Evolutionary conservation across 129 eudicot genomes (phyloP).

Genomic region (Chrysanthemum makinoi): DNA sequence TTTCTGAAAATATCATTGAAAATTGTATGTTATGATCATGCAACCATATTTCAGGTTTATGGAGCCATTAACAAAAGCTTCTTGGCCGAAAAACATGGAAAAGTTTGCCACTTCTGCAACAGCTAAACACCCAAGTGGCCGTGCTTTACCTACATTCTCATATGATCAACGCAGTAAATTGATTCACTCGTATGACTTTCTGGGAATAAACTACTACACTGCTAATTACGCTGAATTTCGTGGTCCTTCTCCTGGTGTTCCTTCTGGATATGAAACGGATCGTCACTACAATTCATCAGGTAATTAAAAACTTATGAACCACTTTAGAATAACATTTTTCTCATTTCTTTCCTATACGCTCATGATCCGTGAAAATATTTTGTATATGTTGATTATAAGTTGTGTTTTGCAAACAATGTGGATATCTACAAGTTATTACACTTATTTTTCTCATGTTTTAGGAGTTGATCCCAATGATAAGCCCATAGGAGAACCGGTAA

Average conservation of each 20-base stretch:
- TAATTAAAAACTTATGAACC: neutral
- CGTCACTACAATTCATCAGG: conserved; percentile 22
- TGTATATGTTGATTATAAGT: neutral
- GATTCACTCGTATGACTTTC: conserved; percentile 54
- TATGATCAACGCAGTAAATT: conserved; percentile 25
- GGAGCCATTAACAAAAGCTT: conserved; percentile 47
- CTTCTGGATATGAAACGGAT: conserved; percentile 25
- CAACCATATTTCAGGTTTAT: conserved; percentile 38
- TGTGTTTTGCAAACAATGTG: neutral
- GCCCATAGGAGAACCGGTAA: conserved; percentile 17
- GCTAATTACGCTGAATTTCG: conserved; percentile 29
- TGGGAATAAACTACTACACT: conserved; percentile 66
- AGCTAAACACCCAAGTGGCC: conserved; percentile 26
- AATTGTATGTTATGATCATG: neutral
- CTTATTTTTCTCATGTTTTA: conserved; percentile 3
- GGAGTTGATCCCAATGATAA: neutral
- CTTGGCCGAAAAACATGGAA: conserved; percentile 46
- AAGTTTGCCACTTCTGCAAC: conserved; percentile 20
- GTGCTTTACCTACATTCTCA: conserved; percentile 3
- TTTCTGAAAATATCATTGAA: neutral
- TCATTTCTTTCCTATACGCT: neutral
- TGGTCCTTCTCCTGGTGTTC: neutral
- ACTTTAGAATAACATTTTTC: neutral
- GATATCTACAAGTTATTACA: neutral
- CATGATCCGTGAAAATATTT: neutral